Evolutionary conservation across 2,329 filamentous ascomycete species (phyloP).

Genomic region (Aspergillus uvarum): DNA sequence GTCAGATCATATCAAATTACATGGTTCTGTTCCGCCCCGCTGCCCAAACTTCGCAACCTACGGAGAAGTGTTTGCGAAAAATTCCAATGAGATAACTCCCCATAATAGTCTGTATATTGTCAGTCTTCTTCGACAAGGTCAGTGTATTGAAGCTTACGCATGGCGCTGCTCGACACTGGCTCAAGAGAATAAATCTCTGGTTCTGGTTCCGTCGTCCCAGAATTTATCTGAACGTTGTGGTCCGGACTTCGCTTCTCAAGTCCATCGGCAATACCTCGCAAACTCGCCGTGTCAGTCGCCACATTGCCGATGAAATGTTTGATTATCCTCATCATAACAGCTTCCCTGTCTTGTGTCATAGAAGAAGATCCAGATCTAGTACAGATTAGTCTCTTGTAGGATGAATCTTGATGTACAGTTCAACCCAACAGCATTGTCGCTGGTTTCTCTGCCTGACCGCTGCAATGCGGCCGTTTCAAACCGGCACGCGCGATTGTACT

Average conservation of each 20-base stretch:
- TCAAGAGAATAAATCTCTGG: background rate
- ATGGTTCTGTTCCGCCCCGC: slow-evolving; percentile 1
- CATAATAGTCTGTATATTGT: slow-evolving; percentile 32
- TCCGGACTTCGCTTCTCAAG: no score
- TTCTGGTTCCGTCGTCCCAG: background rate
- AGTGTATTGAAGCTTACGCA: no score
- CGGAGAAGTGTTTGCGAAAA: slow-evolving; percentile 36
- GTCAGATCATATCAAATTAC: no score
- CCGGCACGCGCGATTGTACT: slow-evolving; percentile 47
- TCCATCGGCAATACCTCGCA: no score
- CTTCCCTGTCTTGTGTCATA: background rate
- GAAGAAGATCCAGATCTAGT: background rate
- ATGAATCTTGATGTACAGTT: no score
- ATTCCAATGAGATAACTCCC: slow-evolving; percentile 40
- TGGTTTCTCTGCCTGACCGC: background rate
- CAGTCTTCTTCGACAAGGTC: no score
- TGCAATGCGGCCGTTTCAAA: slow-evolving; percentile 34
- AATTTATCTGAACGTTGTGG: background rate
- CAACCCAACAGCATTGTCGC: no score
- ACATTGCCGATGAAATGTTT: no score
- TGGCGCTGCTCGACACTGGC: no score
- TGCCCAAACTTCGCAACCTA: slow-evolving; percentile 27
- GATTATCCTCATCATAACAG: background rate
- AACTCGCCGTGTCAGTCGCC: no score
- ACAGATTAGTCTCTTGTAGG: no score